A percentile compares a stretch with the other conserved stretches of the same genome.
These are phyloP conservation scores for Sugiyamaella neomexicana DNA, from an alignment of 1,139 yeast genomes.

Conservation along the genomic window DNA sequence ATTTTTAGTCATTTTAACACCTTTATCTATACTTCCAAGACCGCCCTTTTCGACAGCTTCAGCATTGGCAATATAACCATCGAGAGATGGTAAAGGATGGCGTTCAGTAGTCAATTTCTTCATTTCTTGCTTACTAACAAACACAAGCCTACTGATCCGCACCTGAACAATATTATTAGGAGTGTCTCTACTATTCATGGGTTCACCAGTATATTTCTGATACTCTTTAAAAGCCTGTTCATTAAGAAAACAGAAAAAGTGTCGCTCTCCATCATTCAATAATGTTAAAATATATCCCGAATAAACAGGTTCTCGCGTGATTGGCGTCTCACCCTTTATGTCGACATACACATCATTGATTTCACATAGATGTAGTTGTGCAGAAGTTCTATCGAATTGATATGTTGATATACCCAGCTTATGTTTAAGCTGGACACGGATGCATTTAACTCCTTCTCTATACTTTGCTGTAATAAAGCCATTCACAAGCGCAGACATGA, in stretches of 20 bases:
- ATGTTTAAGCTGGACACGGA: background rate
- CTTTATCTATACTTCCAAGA: background rate
- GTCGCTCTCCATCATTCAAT: slow-evolving; percentile 9
- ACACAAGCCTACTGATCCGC: slow-evolving; percentile 2
- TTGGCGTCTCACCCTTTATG: background rate
- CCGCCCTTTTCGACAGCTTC: background rate
- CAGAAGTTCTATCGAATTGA: background rate
- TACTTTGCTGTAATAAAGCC: background rate
- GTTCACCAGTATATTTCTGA: slow-evolving; percentile 11
- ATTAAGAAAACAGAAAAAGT: slow-evolving; percentile 15
- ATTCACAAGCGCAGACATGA: background rate
- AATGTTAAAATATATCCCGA: slow-evolving; percentile 14
- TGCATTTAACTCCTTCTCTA: background rate
- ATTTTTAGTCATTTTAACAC: background rate
- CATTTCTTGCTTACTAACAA: background rate
- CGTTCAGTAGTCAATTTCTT: background rate
- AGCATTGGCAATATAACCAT: background rate
- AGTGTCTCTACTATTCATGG: slow-evolving; percentile 3
- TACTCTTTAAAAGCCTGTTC: slow-evolving; percentile 12
- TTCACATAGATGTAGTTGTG: background rate
- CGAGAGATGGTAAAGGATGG: background rate
- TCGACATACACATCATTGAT: slow-evolving; percentile 3
- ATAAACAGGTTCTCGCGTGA: background rate
- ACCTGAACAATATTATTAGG: slow-evolving; percentile 8
- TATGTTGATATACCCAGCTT: background rate